phyloP scores from a whole-genome alignment of 768 basidiomycete species.

The Exidia glandulosa region DNA sequence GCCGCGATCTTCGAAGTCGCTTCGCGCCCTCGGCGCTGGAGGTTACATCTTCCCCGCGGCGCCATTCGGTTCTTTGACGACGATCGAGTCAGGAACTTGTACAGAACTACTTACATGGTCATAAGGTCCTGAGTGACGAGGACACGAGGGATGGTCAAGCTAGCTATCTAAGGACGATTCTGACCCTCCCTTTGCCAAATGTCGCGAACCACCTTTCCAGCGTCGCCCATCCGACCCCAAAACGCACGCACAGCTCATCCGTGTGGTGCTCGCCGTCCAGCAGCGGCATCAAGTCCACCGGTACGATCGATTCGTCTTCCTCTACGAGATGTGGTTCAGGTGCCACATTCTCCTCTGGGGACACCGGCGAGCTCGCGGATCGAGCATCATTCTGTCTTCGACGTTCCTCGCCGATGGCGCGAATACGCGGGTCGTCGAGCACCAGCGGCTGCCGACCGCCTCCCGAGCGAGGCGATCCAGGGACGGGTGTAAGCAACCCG shows the following conservation, averaged over 20 bases:
- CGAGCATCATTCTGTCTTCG: conserved; percentile 6
- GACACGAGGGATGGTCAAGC: background rate
- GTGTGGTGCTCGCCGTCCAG: conserved; percentile 88
- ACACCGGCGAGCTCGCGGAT: conserved; percentile 9
- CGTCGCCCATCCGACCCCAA: conserved; percentile 74
- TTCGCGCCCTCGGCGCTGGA: too few species aligned
- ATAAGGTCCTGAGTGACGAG: too few species aligned
- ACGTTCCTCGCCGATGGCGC: background rate
- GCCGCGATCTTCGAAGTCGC: too few species aligned
- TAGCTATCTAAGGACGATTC: background rate
- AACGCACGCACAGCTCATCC: conserved; percentile 77
- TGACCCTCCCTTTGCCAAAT: conserved; percentile 34
- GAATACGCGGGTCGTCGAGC: background rate
- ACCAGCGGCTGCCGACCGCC: background rate
- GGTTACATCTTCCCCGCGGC: too few species aligned
- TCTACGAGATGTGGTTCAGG: conserved; percentile 5
- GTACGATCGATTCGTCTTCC: conserved; percentile 22
- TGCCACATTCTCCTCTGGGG: conserved; percentile 14
- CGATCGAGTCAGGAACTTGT: too few species aligned
- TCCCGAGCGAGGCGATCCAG: background rate
- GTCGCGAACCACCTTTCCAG: conserved; percentile 60
- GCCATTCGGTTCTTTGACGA: too few species aligned
- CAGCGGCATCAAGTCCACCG: conserved; percentile 43
- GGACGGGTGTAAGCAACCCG: background rate
- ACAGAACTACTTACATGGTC: too few species aligned